Conservation (phyloP, 2,329 filamentous ascomycete genomes). For the Sporothrix schenckii region DNA sequence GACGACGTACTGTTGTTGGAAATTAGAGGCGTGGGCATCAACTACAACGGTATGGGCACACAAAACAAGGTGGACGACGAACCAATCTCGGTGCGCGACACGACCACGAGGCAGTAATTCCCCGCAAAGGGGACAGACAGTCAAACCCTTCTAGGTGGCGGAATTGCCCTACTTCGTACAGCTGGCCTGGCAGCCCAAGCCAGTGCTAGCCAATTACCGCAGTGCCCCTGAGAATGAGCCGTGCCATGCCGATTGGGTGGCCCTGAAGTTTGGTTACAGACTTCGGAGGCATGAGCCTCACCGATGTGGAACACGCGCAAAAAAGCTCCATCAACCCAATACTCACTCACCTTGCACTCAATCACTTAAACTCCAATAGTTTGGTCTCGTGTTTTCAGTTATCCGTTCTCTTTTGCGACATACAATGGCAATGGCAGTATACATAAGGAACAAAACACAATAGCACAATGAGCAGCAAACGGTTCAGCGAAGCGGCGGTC, state of each 20-base stretch:
- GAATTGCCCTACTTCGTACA: background rate
- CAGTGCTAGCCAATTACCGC: conserved; percentile 14
- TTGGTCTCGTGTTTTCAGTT: background rate
- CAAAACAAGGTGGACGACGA: conserved; percentile 9
- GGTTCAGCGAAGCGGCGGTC: background rate
- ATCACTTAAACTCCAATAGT: background rate
- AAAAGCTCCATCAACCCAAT: no score
- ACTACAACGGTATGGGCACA: background rate
- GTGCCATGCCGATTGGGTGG: background rate
- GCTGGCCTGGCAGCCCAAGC: background rate
- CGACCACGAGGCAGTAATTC: conserved; percentile 26
- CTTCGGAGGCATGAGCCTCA: background rate
- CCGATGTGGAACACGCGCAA: background rate
- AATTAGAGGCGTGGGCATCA: background rate
- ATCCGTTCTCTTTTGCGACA: background rate
- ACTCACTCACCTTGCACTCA: no score
- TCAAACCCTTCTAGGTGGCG: background rate
- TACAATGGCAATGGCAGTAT: conserved; percentile 18
- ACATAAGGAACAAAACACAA: conserved; percentile 8
- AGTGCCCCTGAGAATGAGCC: background rate
- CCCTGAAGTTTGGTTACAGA: background rate
- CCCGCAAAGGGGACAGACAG: background rate
- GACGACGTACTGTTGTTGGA: background rate
- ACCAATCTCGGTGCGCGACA: conserved; percentile 30
- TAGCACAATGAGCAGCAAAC: background rate